These are phyloP conservation scores for Eragrostis nindensis DNA, from an alignment of 176 grass and related monocot genomes.

Conservation along the genomic window DNA sequence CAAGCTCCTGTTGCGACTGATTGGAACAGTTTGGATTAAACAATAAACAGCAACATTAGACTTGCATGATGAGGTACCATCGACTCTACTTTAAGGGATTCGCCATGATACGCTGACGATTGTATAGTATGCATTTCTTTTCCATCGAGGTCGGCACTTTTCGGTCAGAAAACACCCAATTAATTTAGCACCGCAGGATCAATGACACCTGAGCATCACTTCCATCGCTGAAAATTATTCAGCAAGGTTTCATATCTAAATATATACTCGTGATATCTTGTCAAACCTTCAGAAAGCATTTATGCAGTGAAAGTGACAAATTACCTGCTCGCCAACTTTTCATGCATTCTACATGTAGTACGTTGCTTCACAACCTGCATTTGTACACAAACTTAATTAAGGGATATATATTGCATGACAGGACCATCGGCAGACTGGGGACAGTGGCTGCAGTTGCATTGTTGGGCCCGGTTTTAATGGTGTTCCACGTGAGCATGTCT, in stretches of 20 bases:
- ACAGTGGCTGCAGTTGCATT: not conserved
- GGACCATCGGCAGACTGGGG: not conserved
- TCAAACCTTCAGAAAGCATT: not conserved
- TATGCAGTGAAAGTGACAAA: not conserved
- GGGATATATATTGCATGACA: no score
- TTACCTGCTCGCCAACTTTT: no score
- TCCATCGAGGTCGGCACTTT: not conserved
- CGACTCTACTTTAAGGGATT: constrained; percentile 26
- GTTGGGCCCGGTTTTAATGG: not conserved
- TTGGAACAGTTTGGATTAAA: not conserved
- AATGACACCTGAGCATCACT: no score
- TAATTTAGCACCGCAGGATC: not conserved
- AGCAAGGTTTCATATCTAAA: no score
- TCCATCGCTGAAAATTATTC: not conserved
- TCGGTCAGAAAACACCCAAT: not conserved
- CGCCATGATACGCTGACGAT: constrained; percentile 30
- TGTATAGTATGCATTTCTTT: not conserved
- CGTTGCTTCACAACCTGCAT: no score
- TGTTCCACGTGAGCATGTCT: constrained; percentile 12
- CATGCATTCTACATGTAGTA: no score
- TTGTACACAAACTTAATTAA: no score
- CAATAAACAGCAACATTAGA: not conserved
- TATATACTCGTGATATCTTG: no score
- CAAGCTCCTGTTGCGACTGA: not conserved
- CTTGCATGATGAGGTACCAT: not conserved